phyloP scores from a whole-genome alignment of 495 filamentous ascomycete genomes.

The Aspergillus bertholletiae region DNA sequence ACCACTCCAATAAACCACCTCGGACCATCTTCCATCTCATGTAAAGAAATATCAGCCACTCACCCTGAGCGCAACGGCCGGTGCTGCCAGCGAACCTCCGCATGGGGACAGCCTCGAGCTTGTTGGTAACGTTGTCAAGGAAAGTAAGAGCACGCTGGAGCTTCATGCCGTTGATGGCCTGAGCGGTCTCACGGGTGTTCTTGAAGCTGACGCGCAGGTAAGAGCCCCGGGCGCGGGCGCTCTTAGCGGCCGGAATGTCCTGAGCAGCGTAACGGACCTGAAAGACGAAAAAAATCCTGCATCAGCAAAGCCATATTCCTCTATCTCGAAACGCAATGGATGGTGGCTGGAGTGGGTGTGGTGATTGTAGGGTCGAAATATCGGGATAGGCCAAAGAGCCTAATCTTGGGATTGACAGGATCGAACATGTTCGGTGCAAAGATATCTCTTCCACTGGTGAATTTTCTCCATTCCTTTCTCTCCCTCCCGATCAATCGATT shows the following conservation, averaged over 20 bases:
- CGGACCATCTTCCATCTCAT: not conserved
- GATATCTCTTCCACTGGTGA: conserved; percentile 4
- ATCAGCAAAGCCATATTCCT: conserved; percentile 25
- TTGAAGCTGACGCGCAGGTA: conserved; percentile 99
- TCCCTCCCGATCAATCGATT: conserved; percentile 7
- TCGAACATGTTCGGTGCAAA: conserved; percentile 8
- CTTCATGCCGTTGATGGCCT: conserved; percentile 99
- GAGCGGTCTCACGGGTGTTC: conserved; percentile 99
- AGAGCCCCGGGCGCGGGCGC: conserved; percentile 92
- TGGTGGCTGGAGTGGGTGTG: conserved; percentile 8
- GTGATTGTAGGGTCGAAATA: conserved; percentile 8
- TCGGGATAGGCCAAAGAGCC: conserved; percentile 1
- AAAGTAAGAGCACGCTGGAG: conserved; percentile 87
- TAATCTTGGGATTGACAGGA: conserved; percentile 7
- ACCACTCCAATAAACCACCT: not conserved
- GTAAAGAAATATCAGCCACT: conserved; percentile 35
- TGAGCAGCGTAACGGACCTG: conserved; percentile 98
- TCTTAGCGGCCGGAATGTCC: conserved; percentile 83
- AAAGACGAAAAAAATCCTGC: conserved; percentile 20
- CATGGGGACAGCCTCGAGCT: conserved; percentile 96
- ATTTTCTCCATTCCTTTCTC: not conserved
- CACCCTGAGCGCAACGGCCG: conserved; percentile 94
- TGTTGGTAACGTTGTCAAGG: conserved; percentile 93
- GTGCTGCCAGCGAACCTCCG: conserved; percentile 91
- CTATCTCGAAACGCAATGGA: conserved; percentile 6